Conservation (phyloP, 176 grass and related monocot genomes). For the Luzula sylvatica region DNA sequence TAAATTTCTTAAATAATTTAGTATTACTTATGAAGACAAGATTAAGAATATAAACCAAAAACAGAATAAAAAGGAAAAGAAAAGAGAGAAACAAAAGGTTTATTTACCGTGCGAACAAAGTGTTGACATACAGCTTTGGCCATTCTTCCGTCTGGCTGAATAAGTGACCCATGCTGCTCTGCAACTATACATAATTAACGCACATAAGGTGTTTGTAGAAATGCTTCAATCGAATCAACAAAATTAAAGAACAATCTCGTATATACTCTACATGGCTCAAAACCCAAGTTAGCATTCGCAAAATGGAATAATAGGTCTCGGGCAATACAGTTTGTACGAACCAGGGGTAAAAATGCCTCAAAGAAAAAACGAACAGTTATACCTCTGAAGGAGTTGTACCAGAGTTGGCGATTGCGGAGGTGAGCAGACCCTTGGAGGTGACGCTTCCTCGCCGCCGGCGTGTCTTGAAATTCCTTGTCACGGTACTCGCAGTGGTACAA, state of each 20-base stretch:
- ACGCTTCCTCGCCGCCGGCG: conserved; percentile 58
- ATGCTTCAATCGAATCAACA: too few species aligned
- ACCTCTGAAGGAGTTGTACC: conserved; percentile 69
- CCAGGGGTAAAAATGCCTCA: conserved; percentile 17
- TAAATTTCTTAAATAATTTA: too few species aligned
- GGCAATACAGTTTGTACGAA: neutral
- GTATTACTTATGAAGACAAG: too few species aligned
- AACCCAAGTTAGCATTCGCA: too few species aligned
- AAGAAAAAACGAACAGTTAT: neutral
- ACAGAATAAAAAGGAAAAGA: neutral
- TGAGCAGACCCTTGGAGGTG: conserved; percentile 60
- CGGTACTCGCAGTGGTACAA: conserved; percentile 95
- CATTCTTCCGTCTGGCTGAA: conserved; percentile 31
- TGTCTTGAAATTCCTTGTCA: conserved; percentile 97
- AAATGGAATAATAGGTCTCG: too few species aligned
- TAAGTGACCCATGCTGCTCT: conserved; percentile 31
- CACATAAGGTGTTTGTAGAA: too few species aligned
- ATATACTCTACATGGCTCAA: too few species aligned
- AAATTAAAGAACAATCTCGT: neutral
- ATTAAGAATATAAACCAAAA: neutral
- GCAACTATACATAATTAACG: neutral
- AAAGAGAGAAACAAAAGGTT: neutral
- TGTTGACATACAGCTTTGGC: conserved; percentile 57
- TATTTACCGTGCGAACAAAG: conserved; percentile 52
- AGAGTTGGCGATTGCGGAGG: conserved; percentile 58